Conservation (phyloP, 129 eudicot genomes). For the Flaveria robusta region DNA sequence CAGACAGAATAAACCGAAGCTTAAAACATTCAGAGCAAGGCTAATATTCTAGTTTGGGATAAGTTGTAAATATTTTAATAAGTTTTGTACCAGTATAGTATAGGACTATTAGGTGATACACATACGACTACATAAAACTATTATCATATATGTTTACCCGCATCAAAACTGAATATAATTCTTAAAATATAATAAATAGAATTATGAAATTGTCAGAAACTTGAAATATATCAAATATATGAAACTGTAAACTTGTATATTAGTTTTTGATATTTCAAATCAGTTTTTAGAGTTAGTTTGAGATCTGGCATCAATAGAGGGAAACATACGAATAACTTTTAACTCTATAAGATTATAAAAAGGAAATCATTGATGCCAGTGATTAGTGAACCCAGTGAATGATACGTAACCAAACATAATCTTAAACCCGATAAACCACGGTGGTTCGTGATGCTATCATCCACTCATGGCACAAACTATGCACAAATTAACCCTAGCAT, state of each 20-base stretch:
- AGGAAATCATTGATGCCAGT: neutral
- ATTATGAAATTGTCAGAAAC: neutral
- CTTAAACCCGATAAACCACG: neutral
- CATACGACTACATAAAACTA: neutral
- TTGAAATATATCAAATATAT: neutral
- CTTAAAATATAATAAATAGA: neutral
- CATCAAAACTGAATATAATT: neutral
- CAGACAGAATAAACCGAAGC: neutral
- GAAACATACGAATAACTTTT: no score
- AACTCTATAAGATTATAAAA: neutral
- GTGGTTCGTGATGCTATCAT: neutral
- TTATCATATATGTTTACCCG: neutral
- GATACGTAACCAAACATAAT: neutral
- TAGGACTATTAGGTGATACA: neutral
- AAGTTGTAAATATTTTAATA: neutral
- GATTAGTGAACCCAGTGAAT: no score
- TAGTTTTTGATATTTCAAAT: neutral
- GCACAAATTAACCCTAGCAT: neutral
- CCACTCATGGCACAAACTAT: neutral
- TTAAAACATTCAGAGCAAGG: neutral
- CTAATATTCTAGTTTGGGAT: neutral
- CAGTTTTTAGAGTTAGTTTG: neutral
- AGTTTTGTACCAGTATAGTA: neutral
- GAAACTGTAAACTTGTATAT: neutral
- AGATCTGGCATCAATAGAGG: neutral